Percentiles rank a stretch among this genome's conserved stretches.
Conservation (phyloP, 208 protist species). For the Acanthamoeba healyi region DNA sequence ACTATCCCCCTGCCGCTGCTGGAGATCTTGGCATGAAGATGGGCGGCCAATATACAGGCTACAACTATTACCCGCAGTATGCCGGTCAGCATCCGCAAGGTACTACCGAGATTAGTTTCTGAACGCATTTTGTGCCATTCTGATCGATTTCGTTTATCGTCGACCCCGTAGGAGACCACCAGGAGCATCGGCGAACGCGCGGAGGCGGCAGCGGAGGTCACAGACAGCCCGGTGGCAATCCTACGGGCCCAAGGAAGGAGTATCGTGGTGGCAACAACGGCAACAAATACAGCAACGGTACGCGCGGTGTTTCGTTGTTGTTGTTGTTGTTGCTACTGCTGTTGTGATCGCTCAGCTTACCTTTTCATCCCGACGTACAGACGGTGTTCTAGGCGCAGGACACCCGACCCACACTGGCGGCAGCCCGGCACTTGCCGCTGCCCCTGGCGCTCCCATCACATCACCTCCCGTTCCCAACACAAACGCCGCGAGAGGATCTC, state of each 20-base stretch:
- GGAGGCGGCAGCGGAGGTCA: background rate
- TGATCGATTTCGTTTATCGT: background rate
- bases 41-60: background rate
- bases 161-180: background rate
- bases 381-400: background rate
- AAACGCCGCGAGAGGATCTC: background rate
- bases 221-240: background rate
- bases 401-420: background rate
- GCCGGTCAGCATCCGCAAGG: background rate
- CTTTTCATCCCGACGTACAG: too few relatives aligned
- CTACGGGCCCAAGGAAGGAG: background rate
- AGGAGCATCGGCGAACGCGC: background rate
- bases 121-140: too few relatives aligned
- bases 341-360: too few relatives aligned
- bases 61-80: conserved; percentile 20
- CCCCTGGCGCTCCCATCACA: background rate
- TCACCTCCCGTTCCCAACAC: background rate
- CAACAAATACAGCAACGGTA: conserved; percentile 55
- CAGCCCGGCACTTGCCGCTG: background rate
- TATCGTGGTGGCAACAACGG: background rate
- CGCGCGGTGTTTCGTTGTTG: background rate
- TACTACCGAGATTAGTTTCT: background rate
- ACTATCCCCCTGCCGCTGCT: background rate
- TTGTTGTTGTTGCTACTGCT: too few relatives aligned
- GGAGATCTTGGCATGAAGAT: conserved; percentile 44